phyloP scores from a whole-genome alignment of 1,284 basidiomycete genomes.

The Cutaneotrichosporon spelunceum region DNA sequence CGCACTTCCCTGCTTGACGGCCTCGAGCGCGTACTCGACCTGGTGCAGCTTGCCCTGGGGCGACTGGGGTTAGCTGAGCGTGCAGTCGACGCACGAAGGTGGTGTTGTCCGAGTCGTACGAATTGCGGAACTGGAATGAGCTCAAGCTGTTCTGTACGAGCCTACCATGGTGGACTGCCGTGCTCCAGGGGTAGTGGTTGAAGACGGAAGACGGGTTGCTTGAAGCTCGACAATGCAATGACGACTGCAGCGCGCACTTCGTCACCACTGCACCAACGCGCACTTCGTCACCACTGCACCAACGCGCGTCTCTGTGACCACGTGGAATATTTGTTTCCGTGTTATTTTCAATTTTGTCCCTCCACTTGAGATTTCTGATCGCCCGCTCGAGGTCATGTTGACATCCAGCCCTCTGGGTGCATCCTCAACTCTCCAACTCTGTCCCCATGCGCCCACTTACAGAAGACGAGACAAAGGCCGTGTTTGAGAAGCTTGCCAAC shows the following conservation, averaged over 20 bases:
- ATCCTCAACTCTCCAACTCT: background rate
- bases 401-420: background rate
- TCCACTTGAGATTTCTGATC: conserved; percentile 25
- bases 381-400: background rate
- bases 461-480: conserved; percentile 54
- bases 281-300: conserved; percentile 12
- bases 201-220: background rate
- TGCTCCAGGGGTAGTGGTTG: conserved; percentile 1
- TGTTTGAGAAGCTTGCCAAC: conserved; percentile 54
- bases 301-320: conserved; percentile 13
- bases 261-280: background rate
- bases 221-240: background rate
- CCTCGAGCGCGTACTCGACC: conserved; percentile 98
- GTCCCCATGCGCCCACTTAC: conserved; percentile 51
- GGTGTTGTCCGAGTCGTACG: conserved; percentile 22
- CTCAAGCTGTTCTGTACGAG: background rate
- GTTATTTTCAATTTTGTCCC: conserved; percentile 18
- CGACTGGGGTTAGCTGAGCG: conserved; percentile 29
- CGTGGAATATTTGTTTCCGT: conserved; percentile 21
- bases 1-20: conserved; percentile 98
- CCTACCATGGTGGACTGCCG: conserved; percentile 25
- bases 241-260: background rate
- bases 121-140: conserved; percentile 59
- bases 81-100: conserved; percentile 56
- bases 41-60: conserved; percentile 59